These are phyloP conservation scores for Lachancea thermotolerans DNA, from an alignment of 805 yeast species.

Conservation along the genomic window DNA sequence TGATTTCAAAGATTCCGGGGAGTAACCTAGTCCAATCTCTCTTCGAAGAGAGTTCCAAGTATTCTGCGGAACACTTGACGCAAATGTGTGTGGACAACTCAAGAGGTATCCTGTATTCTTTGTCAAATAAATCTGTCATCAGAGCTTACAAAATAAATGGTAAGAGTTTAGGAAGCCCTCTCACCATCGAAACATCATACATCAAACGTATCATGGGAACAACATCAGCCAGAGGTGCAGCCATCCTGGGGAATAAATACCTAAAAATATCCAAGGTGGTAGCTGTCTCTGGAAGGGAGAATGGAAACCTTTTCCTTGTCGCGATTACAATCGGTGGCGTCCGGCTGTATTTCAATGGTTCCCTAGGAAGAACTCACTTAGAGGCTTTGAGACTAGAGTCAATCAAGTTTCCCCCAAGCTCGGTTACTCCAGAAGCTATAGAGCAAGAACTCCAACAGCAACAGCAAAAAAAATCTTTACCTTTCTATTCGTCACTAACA, in stretches of 20 bases:
- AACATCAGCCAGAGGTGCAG: conserved; percentile 43
- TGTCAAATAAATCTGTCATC: conserved; percentile 75
- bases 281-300: conserved; percentile 46
- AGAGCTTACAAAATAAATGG: conserved; percentile 58
- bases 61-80: conserved; percentile 48
- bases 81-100: conserved; percentile 71
- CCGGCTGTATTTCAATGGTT: conserved; percentile 52
- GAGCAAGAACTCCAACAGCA: conserved; percentile 34
- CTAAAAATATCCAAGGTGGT: conserved; percentile 59
- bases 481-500: conserved; percentile 24
- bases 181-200: conserved; percentile 32
- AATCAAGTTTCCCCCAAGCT: conserved; percentile 59
- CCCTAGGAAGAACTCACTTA: conserved; percentile 29
- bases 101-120: conserved; percentile 69
- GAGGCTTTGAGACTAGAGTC: conserved; percentile 41
- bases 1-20: conserved; percentile 33
- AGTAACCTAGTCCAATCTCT: conserved; percentile 32
- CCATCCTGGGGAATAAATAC: conserved; percentile 48
- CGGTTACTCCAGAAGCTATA: conserved; percentile 27
- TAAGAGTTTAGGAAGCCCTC: conserved; percentile 38
- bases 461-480: conserved; percentile 32
- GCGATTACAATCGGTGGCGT: conserved; percentile 83
- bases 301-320: conserved; percentile 61
- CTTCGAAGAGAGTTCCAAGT: conserved; percentile 28
- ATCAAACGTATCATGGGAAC: conserved; percentile 37